Evolutionary conservation across 2,329 filamentous ascomycete genomes (phyloP).

Genomic region (Ophiognomonia clavigignenti-juglandacearum): DNA sequence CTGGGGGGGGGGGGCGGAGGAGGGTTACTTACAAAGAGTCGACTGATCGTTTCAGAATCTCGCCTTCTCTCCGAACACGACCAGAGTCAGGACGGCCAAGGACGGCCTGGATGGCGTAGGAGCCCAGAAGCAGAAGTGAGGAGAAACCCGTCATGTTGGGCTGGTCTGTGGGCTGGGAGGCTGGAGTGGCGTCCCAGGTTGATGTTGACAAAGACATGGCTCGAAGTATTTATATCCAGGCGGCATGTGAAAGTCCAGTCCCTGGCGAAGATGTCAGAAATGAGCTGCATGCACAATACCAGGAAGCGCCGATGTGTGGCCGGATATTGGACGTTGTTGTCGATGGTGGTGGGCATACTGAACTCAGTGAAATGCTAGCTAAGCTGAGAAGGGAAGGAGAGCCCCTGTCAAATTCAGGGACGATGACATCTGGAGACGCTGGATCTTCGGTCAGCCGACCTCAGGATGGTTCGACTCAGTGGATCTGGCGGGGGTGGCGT

Average conservation of each 20-base stretch:
- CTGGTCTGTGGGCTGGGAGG: neutral
- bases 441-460: too few relatives aligned
- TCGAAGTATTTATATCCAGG: neutral
- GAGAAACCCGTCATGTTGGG: constrained; percentile 27
- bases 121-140: constrained; percentile 46
- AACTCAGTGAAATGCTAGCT: too few relatives aligned
- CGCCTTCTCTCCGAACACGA: constrained; percentile 26
- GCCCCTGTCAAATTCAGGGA: neutral
- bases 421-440: neutral
- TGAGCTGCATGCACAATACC: constrained; percentile 11
- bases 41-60: constrained; percentile 41
- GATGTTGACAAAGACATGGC: neutral
- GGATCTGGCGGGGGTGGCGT: too few relatives aligned
- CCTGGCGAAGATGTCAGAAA: too few relatives aligned
- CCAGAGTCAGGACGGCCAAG: constrained; percentile 39
- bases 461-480: too few relatives aligned
- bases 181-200: neutral
- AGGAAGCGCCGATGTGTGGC: constrained; percentile 23
- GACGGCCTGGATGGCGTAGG: constrained; percentile 45
- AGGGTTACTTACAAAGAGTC: constrained; percentile 38
- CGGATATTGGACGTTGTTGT: constrained; percentile 8
- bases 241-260: too few relatives aligned
- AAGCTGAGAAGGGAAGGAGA: constrained; percentile 1
- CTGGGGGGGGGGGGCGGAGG: neutral
- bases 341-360: constrained; percentile 4